These are phyloP conservation scores for Suillus alpinus DNA, from an alignment of 768 basidiomycete genomes.

Conservation along the genomic window DNA sequence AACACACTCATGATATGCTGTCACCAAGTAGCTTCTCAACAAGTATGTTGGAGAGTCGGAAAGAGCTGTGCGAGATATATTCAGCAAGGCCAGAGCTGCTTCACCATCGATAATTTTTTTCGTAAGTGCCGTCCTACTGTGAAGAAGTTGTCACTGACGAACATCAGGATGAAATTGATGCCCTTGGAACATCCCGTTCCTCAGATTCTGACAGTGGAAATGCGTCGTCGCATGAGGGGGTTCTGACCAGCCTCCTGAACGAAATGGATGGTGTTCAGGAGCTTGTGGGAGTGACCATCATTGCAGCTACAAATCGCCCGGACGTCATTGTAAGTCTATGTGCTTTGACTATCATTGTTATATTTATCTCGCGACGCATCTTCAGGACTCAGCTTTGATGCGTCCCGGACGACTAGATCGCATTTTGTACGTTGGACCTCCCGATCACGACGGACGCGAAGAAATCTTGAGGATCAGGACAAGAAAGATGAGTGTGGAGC, in stretches of 20 bases:
- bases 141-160: neutral
- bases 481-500: conserved; percentile 76
- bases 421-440: conserved; percentile 91
- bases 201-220: conserved; percentile 49
- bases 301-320: conserved; percentile 95
- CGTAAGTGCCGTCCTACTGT: conserved; percentile 43
- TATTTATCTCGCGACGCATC: neutral
- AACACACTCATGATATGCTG: neutral
- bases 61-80: conserved; percentile 90
- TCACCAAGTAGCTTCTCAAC: conserved; percentile 70
- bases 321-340: conserved; percentile 74
- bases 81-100: conserved; percentile 90
- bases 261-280: conserved; percentile 99
- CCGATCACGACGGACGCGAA: conserved; percentile 71
- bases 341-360: neutral
- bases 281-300: conserved; percentile 88
- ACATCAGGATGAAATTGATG: conserved; percentile 92
- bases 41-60: conserved; percentile 99
- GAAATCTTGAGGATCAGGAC: conserved; percentile 85
- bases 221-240: conserved; percentile 73
- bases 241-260: conserved; percentile 88
- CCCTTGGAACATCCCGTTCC: conserved; percentile 77
- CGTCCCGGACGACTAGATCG: conserved; percentile 93
- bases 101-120: conserved; percentile 97
- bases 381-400: conserved; percentile 90